Evolutionary conservation across 768 basidiomycete genomes (phyloP).

Genomic region (Rickenella mellea): DNA sequence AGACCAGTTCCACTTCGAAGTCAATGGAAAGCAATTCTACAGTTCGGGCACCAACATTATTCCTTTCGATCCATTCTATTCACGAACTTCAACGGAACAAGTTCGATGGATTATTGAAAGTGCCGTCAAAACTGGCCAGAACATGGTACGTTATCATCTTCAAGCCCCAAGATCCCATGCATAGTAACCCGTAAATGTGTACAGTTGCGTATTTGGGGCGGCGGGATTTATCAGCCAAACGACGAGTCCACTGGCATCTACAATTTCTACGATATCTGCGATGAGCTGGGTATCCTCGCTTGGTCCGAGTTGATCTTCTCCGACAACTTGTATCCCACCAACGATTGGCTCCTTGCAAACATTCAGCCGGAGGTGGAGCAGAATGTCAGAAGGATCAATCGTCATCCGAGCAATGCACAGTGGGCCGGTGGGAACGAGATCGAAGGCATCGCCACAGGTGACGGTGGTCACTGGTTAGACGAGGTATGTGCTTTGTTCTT

Average conservation of each 20-base stretch:
- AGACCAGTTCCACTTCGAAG: conserved; percentile 51
- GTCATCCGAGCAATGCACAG: conserved; percentile 46
- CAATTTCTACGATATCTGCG: conserved; percentile 47
- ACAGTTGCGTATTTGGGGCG: conserved; percentile 52
- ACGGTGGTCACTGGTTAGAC: conserved; percentile 38
- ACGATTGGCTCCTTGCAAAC: conserved; percentile 38
- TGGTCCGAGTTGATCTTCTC: conserved; percentile 59
- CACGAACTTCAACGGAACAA: conserved; percentile 37
- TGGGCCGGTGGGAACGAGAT: conserved; percentile 59
- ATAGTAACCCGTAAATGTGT: background rate
- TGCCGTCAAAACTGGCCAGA: conserved; percentile 44
- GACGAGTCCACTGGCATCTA: conserved; percentile 34
- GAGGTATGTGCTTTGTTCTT: conserved; percentile 24
- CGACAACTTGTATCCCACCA: conserved; percentile 45
- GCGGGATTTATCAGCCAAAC: conserved; percentile 43
- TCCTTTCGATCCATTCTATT: conserved; percentile 53
- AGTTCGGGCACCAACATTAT: conserved; percentile 49
- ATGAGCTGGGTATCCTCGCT: conserved; percentile 50
- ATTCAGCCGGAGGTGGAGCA: conserved; percentile 47
- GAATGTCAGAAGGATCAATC: conserved; percentile 45
- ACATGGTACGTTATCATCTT: conserved; percentile 35
- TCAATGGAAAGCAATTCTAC: conserved; percentile 50
- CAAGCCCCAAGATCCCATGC: background rate
- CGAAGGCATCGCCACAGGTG: conserved; percentile 38
- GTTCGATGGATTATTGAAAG: conserved; percentile 50